A percentile compares a stretch with the other conserved stretches of the same genome.
These are phyloP conservation scores for Avena atlantica DNA, from an alignment of 176 grass and related monocot genomes.

Conservation along the genomic window DNA sequence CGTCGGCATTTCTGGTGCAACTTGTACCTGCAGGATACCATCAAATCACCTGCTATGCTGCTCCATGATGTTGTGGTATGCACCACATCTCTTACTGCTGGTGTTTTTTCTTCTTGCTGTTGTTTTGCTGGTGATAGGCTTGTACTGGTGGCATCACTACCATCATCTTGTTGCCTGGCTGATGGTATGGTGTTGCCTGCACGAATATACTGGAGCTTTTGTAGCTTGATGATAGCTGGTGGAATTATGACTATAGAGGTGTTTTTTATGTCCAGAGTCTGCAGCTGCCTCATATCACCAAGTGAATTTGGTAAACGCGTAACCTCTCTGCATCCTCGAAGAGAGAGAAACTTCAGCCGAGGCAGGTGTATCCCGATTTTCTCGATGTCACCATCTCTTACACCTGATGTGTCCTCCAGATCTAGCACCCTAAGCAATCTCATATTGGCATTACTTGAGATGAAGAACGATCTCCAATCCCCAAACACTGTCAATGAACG, in stretches of 20 bases:
- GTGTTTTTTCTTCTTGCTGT: background rate
- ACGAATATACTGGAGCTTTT: background rate
- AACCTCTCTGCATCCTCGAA: background rate
- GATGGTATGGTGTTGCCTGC: background rate
- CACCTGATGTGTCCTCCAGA: background rate
- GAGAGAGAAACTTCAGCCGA: conserved; percentile 43
- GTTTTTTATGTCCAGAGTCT: conserved; percentile 8
- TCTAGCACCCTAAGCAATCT: conserved; percentile 45
- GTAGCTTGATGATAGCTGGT: background rate
- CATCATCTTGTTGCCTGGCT: too few species aligned
- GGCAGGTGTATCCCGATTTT: background rate
- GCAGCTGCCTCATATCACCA: background rate
- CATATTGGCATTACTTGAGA: background rate
- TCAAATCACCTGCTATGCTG: background rate
- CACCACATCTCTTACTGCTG: too few species aligned
- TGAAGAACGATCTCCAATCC: background rate
- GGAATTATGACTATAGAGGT: background rate
- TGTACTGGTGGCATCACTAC: background rate
- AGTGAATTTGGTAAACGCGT: background rate
- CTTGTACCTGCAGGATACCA: background rate
- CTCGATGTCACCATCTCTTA: background rate
- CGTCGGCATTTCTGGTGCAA: too few species aligned
- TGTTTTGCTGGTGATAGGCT: background rate
- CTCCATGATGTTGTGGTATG: too few species aligned
- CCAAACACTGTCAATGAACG: conserved; percentile 47